These are phyloP conservation scores for Phlebopus sp. DNA, from an alignment of 1,284 basidiomycete genomes.

Conservation along the genomic window DNA sequence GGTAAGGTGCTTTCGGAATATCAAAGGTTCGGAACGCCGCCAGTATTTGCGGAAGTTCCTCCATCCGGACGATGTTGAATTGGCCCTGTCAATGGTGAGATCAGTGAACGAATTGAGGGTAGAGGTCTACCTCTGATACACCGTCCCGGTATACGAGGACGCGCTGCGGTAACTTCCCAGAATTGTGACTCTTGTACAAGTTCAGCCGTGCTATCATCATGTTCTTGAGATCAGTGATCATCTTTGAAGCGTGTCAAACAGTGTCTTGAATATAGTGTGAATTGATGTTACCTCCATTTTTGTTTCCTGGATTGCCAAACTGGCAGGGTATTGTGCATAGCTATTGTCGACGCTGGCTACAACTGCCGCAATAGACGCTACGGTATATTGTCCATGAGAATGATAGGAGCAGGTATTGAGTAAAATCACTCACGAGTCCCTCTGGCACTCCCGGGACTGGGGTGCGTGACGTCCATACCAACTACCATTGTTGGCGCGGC, in stretches of 20 bases:
- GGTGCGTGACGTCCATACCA: conserved; percentile 84
- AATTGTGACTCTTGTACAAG: conserved; percentile 47
- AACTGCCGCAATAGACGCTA: conserved; percentile 76
- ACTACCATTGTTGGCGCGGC: conserved; percentile 69
- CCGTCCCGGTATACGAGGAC: conserved; percentile 77
- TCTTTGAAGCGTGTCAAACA: conserved; percentile 41
- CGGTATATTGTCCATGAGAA: background rate
- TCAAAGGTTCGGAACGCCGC: conserved; percentile 56
- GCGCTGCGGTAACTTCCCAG: conserved; percentile 49
- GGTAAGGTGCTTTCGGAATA: conserved; percentile 46
- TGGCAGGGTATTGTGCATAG: conserved; percentile 71
- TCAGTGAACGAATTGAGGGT: background rate
- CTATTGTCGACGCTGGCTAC: conserved; percentile 65
- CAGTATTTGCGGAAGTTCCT: conserved; percentile 66
- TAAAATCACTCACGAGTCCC: conserved; percentile 42
- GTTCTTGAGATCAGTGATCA: conserved; percentile 63
- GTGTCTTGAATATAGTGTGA: conserved; percentile 4
- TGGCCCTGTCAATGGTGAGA: conserved; percentile 52
- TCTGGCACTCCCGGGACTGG: conserved; percentile 60
- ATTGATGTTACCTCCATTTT: conserved; percentile 61
- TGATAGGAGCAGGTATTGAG: background rate
- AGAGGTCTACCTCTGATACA: conserved; percentile 61
- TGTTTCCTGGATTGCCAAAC: conserved; percentile 67
- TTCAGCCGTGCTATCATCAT: conserved; percentile 70
- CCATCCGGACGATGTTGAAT: conserved; percentile 60